Base-by-base conservation (phyloP, 208 protist species). In the Naegleria lovaniensis region DNA sequence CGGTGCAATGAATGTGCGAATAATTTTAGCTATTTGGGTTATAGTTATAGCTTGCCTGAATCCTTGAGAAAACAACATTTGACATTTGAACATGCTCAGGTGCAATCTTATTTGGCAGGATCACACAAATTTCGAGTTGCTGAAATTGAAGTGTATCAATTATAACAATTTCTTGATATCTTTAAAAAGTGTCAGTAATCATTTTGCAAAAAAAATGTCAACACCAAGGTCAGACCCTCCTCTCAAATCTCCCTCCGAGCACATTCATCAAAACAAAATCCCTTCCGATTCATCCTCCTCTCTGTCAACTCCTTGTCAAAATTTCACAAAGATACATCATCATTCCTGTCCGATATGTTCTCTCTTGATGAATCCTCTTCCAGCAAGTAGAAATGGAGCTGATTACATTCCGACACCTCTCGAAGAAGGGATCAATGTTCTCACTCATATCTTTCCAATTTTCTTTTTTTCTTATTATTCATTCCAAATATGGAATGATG, bases 121-220 rank as follows among this genome's bases (percentile, higher is more conserved):
- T 48, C 38, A n/a, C 51, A 86, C 38, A 86, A 48, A 13, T 86
- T 86, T 51, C 2, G 13, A 51, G 29, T 29, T 48, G 4, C 83
- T 7, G 83, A 86, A 86, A 86, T 86, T 86, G 83, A 86, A 86
- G 83, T 86, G 1, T 86, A 39, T 7, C 43, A 48, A 48, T n/a
- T n/a, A n/a, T n/a, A n/a, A n/a, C n/a, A n/a, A n/a, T n/a, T n/a
- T n/a, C n/a, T n/a, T n/a, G n/a, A n/a, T n/a, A n/a, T n/a, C n/a
- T n/a, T n/a, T n/a, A n/a, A n/a, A n/a, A n/a, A n/a, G n/a, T n/a
- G n/a, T n/a, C n/a, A n/a, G n/a, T n/a, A n/a, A n/a, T n/a, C n/a
- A n/a, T n/a, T n/a, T n/a, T n/a, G n/a, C n/a, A n/a, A n/a, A n/a
- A n/a, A n/a, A n/a, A n/a, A n/a, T n/a, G n/a, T n/a, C n/a, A n/a